These are phyloP conservation scores for Apophysomyces elegans DNA, from an alignment of 371 early-diverging fungal species.

Conservation along the genomic window DNA sequence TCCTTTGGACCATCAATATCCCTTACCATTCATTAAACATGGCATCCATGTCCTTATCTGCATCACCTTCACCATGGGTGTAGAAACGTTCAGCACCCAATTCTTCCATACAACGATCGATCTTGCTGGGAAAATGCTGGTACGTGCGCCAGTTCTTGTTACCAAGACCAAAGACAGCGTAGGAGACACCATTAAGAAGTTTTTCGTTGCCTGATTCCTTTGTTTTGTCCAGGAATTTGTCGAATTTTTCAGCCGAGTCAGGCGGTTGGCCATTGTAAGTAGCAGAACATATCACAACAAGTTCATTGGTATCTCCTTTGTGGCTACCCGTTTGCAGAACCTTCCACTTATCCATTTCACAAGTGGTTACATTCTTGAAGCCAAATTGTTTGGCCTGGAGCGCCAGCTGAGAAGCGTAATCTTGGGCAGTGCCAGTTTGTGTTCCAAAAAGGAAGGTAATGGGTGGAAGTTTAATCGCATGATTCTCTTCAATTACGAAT, in stretches of 20 bases:
- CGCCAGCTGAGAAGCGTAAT: conserved; percentile 41
- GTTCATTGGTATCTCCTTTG: conserved; percentile 19
- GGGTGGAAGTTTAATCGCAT: conserved; percentile 16
- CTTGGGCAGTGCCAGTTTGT: conserved; percentile 45
- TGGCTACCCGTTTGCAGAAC: conserved; percentile 21
- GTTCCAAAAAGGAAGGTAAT: conserved; percentile 44
- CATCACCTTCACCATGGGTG: conserved; percentile 39
- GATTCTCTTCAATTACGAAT: too few relatives aligned
- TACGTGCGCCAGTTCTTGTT: conserved; percentile 68
- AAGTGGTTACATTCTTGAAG: conserved; percentile 26
- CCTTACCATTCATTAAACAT: conserved; percentile 33
- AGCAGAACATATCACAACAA: conserved; percentile 47
- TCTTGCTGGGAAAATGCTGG: conserved; percentile 46
- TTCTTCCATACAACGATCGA: conserved; percentile 31
- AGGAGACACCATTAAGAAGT: conserved; percentile 39
- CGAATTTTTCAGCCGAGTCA: conserved; percentile 59
- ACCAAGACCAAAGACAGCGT: conserved; percentile 60
- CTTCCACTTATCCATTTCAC: conserved; percentile 39
- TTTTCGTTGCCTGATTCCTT: conserved; percentile 29
- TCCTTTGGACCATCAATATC: too few relatives aligned
- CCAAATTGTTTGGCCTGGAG: conserved; percentile 37
- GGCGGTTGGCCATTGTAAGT: conserved; percentile 66
- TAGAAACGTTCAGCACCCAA: conserved; percentile 42
- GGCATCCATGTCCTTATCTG: conserved; percentile 45
- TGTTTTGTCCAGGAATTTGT: conserved; percentile 45